Base-by-base conservation (phyloP, 495 filamentous ascomycete genomes). In the Penicillium egyptiacum region DNA sequence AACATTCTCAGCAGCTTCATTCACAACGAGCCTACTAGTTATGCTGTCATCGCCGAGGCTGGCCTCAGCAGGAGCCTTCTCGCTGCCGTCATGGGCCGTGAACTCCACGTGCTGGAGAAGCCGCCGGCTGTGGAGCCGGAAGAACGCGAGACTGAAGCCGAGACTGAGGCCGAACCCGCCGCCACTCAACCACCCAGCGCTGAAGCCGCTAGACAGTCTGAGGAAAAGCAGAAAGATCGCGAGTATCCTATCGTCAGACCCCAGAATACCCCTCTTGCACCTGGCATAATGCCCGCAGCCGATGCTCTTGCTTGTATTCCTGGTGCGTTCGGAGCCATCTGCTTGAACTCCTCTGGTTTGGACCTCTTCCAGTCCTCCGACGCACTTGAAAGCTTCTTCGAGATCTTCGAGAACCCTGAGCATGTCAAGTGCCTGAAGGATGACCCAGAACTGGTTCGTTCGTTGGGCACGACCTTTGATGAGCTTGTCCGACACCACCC, bases 1-100 rank as follows among this genome's bases (percentile, higher is more conserved):
- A 88, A 87, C 59, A 91, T 98, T 61, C 79, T 98, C 26, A 93
- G 89, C 71, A 93, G 87, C 65, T 98, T 98, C 76, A 96, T 99
- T 56, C 95, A 99, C 71, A 97, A 98, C 67, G 95, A 99, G 64
- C 95, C 95, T 3, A 98, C 95, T 5, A 99, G 95, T 65, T 98
- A 97, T 66, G 86, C 89, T 26, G 90, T 96, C 17, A 92, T 99
- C 61, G 89, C 88, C 17, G 95, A 99, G 75, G 91, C 95, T 45
- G 94, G 94, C 28, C 78, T 98, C 50, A 91, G 91, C 57, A 86
- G 87, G 66, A 89, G 83, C 52, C 84, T 96, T 43, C 80, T 99
- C 22, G 84, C 91, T 64, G 82, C 90, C 16, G 81, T 96, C 28
- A 92, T 89, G n/a, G 78, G 86, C 4, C 64, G 57, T 37, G 67